Base-by-base conservation (phyloP, 441 rosid species). In the Populus tomentosa region DNA sequence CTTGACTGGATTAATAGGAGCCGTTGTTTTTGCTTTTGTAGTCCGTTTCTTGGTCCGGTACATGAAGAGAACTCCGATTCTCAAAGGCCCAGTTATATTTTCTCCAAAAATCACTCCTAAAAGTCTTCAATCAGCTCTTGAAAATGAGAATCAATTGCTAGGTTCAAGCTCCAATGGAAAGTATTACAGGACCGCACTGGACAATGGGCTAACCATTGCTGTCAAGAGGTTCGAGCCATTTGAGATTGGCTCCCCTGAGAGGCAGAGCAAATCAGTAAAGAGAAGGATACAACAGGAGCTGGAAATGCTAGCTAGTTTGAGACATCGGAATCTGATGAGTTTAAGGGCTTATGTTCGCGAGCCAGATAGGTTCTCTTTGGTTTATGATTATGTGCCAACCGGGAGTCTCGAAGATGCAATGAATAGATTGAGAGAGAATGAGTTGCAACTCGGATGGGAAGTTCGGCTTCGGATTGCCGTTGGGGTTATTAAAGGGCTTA, bases 401-500 rank as follows among this genome's bases (percentile, higher is more conserved):
- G 97, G 99, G 79, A 92, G 94, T 81, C 93, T 96, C 3, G 95
- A 90, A 80, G 97, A 96, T 87, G 89, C 88, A 71, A 91, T 96
- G 98, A 81, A 79, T 75, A 84, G 91, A 73, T 89, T 91, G 50
- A 90, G 92, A 77, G 89, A 84, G 46, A 87, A 87, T 77, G 82
- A 91, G 72, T 76, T 89, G 80, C 90, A 90, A 84, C 92, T 94
- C 23, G 82, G 87, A 67, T 94, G 99, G 98, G 97, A 96, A 74
- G 83, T 89, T 72, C 83, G 98, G 85, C 95, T 91, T 30, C 84
- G 93, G 83, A 83, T 92, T 78, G 98, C 95, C 0, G 94, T 92
- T 79, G 99, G 97, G 64, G 82, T 96, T 61, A 91, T 94, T 69
- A 92, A 92, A 85, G 98, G 94, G 73, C 95, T 96, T 77, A 89